Percentiles rank a stretch among this genome's conserved stretches.
These are phyloP conservation scores for Psilocybe cyanescens DNA, from an alignment of 768 basidiomycete species.

Conservation along the genomic window DNA sequence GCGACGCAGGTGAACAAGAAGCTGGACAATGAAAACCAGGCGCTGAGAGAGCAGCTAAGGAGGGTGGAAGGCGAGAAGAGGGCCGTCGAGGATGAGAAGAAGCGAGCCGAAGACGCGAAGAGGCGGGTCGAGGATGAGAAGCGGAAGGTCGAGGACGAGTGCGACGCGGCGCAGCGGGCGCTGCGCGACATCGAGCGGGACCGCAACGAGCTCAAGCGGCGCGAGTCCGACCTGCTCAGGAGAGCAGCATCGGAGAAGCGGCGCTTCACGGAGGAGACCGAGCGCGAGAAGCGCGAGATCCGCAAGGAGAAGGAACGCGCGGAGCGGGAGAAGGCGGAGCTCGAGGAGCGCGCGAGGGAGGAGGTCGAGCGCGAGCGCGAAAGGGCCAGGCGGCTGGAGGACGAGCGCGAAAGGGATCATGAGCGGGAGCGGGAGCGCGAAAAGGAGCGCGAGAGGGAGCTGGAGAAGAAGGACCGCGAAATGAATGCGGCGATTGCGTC, in stretches of 20 bases:
- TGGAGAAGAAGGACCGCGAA: constrained; percentile 11
- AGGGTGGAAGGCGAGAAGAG: constrained; percentile 7
- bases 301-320: constrained; percentile 12
- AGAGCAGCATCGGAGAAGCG: constrained; percentile 13
- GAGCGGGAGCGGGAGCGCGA: constrained; percentile 19
- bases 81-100: constrained; percentile 7
- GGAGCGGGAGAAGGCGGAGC: constrained; percentile 20
- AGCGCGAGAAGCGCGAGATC: constrained; percentile 14
- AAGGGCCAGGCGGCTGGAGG: constrained; percentile 14
- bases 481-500: constrained; percentile 16
- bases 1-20: constrained; percentile 25
- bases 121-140: constrained; percentile 15
- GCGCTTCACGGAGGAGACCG: constrained; percentile 9
- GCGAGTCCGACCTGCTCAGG: constrained; percentile 12
- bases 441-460: constrained; percentile 5
- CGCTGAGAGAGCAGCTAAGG: constrained; percentile 10
- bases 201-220: constrained; percentile 12
- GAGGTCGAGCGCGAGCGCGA: constrained; percentile 18
- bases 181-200: constrained; percentile 14
- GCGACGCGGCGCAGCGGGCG: constrained; percentile 6
- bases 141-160: constrained; percentile 7
- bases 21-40: constrained; percentile 13
- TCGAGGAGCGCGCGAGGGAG: constrained; percentile 11
- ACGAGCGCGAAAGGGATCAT: constrained; percentile 18
- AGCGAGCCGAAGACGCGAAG: constrained; percentile 8